Evolutionary conservation across 176 grass and related monocot genomes (phyloP).

Genomic region (Phoenix dactylifera): DNA sequence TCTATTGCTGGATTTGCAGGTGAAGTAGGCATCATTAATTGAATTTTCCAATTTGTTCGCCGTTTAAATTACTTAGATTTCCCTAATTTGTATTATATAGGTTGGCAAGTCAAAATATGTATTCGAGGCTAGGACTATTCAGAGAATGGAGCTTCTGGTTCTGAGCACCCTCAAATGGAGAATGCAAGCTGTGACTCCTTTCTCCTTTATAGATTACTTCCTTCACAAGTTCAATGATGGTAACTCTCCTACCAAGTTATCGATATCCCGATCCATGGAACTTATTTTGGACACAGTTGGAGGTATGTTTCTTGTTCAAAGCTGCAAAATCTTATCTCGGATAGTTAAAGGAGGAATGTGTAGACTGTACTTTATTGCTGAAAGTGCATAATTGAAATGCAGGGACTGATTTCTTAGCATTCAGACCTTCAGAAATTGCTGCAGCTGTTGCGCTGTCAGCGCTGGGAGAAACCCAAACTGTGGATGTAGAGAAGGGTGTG

Average conservation of each 20-base stretch:
- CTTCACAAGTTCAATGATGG: constrained; percentile 63
- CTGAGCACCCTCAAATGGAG: constrained; percentile 76
- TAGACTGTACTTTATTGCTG: constrained; percentile 12
- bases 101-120: constrained; percentile 42
- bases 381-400: constrained; percentile 25
- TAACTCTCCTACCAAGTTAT: constrained; percentile 40
- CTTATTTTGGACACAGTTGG: constrained; percentile 62
- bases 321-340: constrained; percentile 1
- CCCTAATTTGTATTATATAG: constrained; percentile 24
- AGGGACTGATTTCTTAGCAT: constrained; percentile 71
- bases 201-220: constrained; percentile 90
- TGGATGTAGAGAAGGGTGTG: constrained; percentile 48
- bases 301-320: constrained; percentile 32
- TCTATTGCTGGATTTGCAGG: constrained; percentile 67
- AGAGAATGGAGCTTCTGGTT: constrained; percentile 87
- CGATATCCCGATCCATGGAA: constrained; percentile 44
- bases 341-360: neutral
- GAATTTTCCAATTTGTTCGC: neutral
- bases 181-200: constrained; percentile 81
- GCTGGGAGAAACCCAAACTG: constrained; percentile 39
- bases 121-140: constrained; percentile 71
- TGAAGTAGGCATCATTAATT: constrained; percentile 27
- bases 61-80: neutral
- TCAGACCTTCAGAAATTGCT: constrained; percentile 85
- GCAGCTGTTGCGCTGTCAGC: constrained; percentile 56